A percentile compares a stretch with the other conserved stretches of the same genome.
phyloP scores from a whole-genome alignment of 1,284 basidiomycete species.

The Trichosporon sp. region DNA sequence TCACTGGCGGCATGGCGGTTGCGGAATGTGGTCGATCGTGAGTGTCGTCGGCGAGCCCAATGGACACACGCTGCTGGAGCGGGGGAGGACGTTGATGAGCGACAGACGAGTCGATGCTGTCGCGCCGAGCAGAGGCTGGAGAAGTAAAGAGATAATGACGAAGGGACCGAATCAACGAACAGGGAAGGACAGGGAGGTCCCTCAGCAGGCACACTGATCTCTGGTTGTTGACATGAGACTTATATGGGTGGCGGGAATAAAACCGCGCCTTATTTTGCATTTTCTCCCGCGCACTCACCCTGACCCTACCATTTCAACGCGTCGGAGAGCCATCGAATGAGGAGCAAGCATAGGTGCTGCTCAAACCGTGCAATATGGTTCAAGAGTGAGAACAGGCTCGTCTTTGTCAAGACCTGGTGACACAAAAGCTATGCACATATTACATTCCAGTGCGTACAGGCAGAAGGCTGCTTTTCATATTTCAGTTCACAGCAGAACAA shows the following conservation, averaged over 20 bases:
- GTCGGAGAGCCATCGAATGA: not conserved
- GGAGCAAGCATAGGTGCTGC: not conserved
- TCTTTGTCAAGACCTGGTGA: too few species aligned
- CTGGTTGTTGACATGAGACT: not conserved
- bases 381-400: not conserved
- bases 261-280: slow-evolving; percentile 20
- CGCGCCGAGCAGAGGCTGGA: slow-evolving; percentile 1
- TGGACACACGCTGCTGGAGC: not conserved
- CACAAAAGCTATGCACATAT: not conserved
- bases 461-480: not conserved
- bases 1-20: slow-evolving; percentile 30
- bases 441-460: slow-evolving; percentile 6
- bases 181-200: not conserved
- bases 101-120: not conserved
- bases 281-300: slow-evolving; percentile 6
- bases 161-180: not conserved
- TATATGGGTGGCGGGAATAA: slow-evolving; percentile 12
- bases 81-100: not conserved
- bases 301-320: not conserved
- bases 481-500: slow-evolving; percentile 55
- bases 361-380: not conserved
- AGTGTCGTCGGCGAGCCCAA: not conserved
- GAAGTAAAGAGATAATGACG: not conserved
- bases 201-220: not conserved
- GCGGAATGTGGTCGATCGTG: not conserved